Percentiles rank a stretch among this genome's conserved stretches.
Evolutionary conservation across 306 rosid species (phyloP).

Genomic region (Adenanthera pavonina): DNA sequence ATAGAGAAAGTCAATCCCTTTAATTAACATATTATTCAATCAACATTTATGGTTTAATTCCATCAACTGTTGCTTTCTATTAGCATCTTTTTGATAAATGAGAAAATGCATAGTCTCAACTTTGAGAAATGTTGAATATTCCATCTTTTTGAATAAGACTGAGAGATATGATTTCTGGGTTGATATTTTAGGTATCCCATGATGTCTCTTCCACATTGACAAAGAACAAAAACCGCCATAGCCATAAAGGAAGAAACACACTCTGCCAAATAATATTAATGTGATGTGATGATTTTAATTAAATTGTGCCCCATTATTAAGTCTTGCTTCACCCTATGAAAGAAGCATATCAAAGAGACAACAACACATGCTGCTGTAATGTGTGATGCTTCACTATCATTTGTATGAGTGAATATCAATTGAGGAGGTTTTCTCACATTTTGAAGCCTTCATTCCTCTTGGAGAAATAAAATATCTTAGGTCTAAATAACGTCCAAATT

Average conservation of each 20-base stretch:
- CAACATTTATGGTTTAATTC: conserved; percentile 41
- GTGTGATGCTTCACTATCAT: neutral
- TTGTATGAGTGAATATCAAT: conserved; percentile 2
- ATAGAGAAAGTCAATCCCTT: conserved; percentile 46
- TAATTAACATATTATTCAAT: conserved; percentile 26
- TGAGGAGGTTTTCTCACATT: conserved; percentile 17
- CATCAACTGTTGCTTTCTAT: conserved; percentile 47
- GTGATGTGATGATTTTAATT: neutral
- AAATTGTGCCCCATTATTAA: neutral
- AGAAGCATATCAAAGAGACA: conserved; percentile 1
- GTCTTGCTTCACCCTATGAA: neutral
- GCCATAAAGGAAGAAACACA: neutral
- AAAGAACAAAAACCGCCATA: neutral
- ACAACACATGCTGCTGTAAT: conserved; percentile 4
- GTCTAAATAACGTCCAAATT: conserved; percentile 40
- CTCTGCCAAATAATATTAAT: neutral
- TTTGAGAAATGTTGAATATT: neutral
- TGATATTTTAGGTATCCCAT: neutral
- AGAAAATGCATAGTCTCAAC: neutral
- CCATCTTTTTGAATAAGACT: neutral
- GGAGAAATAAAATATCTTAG: conserved; percentile 40
- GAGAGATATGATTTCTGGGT: neutral
- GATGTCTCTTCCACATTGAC: conserved; percentile 20
- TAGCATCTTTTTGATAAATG: conserved; percentile 22
- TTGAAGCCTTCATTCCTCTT: neutral